A percentile compares a stretch with the other conserved stretches of the same genome.
These are phyloP conservation scores for Sugiyamaella mastotermitis DNA, from an alignment of 805 yeast genomes.

Conservation along the genomic window DNA sequence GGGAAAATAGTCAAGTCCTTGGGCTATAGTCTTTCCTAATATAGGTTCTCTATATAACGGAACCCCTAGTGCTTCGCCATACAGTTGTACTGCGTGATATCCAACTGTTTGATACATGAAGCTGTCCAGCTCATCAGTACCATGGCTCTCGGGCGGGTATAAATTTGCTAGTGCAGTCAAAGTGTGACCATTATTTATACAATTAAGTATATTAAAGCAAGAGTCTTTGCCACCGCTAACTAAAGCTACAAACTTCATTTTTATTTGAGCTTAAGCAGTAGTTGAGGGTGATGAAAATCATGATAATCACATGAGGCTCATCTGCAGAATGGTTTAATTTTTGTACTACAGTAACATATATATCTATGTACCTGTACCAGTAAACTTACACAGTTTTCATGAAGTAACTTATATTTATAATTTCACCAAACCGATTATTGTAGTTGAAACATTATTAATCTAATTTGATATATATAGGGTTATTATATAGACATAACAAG, in stretches of 20 bases:
- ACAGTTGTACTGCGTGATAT: constrained; percentile 62
- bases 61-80: constrained; percentile 64
- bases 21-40: constrained; percentile 55
- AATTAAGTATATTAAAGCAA: constrained; percentile 80
- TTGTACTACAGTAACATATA: no score
- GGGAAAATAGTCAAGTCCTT: constrained; percentile 58
- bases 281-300: no score
- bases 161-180: constrained; percentile 80
- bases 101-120: constrained; percentile 99
- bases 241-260: constrained; percentile 86
- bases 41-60: constrained; percentile 75
- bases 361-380: no score
- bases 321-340: no score
- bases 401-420: no score
- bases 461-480: no score
- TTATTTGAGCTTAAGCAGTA: no score
- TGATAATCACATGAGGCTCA: no score
- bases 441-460: no score
- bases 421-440: no score
- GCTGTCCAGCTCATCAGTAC: constrained; percentile 73
- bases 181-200: constrained; percentile 80
- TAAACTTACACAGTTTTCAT: no score
- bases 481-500: no score
- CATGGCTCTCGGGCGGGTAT: constrained; percentile 47
- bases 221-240: constrained; percentile 97